A percentile compares a stretch with the other conserved stretches of the same genome.
These are phyloP conservation scores for Ustilago bromivora DNA, from an alignment of 1,284 basidiomycete species.

Conservation along the genomic window DNA sequence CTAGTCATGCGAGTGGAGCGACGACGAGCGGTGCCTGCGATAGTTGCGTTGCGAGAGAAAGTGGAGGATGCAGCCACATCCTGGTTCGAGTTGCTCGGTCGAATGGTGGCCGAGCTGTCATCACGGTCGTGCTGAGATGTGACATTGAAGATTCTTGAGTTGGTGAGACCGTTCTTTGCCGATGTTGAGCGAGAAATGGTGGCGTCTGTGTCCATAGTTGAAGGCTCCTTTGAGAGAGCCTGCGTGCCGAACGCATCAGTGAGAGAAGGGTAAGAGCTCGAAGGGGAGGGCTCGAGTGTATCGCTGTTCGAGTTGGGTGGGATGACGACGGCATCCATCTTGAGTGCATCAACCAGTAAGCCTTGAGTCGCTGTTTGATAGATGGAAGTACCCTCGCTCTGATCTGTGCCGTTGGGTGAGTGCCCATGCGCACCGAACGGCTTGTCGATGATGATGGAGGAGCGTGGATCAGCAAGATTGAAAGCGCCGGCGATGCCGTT, in stretches of 20 bases:
- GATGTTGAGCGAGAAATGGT: conserved; percentile 36
- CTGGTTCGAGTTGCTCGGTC: conserved; percentile 19
- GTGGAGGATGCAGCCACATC: background rate
- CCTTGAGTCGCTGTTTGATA: conserved; percentile 34
- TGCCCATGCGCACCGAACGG: background rate
- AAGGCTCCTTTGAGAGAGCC: background rate
- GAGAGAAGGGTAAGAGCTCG: conserved; percentile 9
- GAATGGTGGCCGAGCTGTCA: conserved; percentile 50
- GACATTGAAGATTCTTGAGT: conserved; percentile 2
- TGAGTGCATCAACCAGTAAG: conserved; percentile 44
- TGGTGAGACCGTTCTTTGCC: conserved; percentile 15
- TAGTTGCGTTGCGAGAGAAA: background rate
- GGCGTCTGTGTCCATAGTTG: conserved; percentile 16
- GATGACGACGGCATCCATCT: conserved; percentile 46
- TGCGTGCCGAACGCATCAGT: background rate
- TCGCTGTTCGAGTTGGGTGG: conserved; percentile 15
- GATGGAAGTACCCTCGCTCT: conserved; percentile 19
- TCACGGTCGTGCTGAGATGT: conserved; percentile 34
- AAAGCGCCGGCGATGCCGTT: conserved; percentile 34
- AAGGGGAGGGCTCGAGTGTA: conserved; percentile 13
- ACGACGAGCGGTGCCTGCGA: conserved; percentile 18
- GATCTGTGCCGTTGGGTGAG: conserved; percentile 12
- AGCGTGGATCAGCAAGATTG: conserved; percentile 27
- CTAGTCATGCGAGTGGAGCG: conserved; percentile 19
- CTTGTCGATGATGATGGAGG: conserved; percentile 18